phyloP scores from a whole-genome alignment of 2,329 filamentous ascomycete genomes.

The Penicillium olsonii region DNA sequence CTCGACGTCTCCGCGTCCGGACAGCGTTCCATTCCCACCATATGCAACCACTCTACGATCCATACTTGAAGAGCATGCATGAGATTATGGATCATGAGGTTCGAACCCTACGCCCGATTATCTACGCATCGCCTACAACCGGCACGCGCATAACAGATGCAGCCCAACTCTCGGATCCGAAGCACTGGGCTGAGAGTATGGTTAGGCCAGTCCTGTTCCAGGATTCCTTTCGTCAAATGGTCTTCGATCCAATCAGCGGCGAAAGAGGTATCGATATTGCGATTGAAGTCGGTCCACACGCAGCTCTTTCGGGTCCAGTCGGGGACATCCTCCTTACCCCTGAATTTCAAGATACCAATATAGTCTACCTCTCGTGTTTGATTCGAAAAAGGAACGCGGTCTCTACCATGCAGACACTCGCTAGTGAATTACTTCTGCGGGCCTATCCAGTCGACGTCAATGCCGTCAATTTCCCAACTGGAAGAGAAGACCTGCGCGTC shows the following conservation, averaged over 20 bases:
- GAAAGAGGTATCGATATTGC: slow-evolving; percentile 17
- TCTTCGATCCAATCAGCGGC: neutral
- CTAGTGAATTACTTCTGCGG: neutral
- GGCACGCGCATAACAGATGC: neutral
- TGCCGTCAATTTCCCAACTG: slow-evolving; percentile 6
- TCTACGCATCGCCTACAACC: neutral
- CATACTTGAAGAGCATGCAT: neutral
- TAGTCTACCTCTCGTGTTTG: slow-evolving; percentile 5
- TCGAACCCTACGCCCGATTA: neutral
- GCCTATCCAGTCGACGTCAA: slow-evolving; percentile 3
- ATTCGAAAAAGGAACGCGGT: slow-evolving; percentile 7
- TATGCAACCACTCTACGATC: neutral
- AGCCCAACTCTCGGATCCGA: neutral
- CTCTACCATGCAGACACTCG: neutral
- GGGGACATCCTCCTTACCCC: slow-evolving; percentile 11
- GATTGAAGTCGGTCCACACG: slow-evolving; percentile 39
- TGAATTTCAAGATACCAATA: neutral
- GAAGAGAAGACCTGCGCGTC: neutral
- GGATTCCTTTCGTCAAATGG: neutral
- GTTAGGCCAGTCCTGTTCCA: neutral
- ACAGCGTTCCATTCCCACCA: slow-evolving; percentile 4
- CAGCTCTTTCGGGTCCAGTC: slow-evolving; percentile 36
- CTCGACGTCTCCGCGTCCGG: slow-evolving; percentile 30
- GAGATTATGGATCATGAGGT: neutral
- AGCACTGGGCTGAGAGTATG: neutral